These are phyloP conservation scores for Naganishia onofrii DNA, from an alignment of 768 basidiomycete genomes.

Conservation along the genomic window DNA sequence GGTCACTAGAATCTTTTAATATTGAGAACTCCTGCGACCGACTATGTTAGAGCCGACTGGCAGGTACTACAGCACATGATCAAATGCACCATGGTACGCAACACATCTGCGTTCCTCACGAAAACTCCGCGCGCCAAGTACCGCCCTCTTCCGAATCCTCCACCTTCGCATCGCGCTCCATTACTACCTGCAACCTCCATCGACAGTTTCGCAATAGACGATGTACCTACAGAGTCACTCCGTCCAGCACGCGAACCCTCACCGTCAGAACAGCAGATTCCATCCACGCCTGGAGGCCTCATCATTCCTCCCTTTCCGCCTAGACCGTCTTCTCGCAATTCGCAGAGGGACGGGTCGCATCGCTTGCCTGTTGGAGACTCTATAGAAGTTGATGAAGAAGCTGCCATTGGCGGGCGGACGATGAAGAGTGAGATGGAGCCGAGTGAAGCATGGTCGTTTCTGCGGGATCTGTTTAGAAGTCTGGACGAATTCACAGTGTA, in stretches of 20 bases:
- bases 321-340: constrained; percentile 17
- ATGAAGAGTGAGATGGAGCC: constrained; percentile 43
- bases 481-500: constrained; percentile 47
- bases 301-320: constrained; percentile 50
- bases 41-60: constrained; percentile 25
- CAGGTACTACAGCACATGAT: constrained; percentile 20
- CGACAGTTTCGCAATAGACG: constrained; percentile 22
- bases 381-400: constrained; percentile 41
- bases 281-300: constrained; percentile 47
- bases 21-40: background rate
- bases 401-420: constrained; percentile 50
- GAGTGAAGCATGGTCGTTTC: constrained; percentile 43
- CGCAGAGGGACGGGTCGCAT: background rate
- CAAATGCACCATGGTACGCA: constrained; percentile 21
- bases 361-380: constrained; percentile 12
- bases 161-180: background rate
- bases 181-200: constrained; percentile 16
- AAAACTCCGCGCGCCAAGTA: constrained; percentile 21
- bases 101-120: constrained; percentile 14
- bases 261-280: constrained; percentile 20
- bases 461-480: constrained; percentile 39
- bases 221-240: background rate
- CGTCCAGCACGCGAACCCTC: background rate
- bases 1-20: background rate
- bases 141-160: constrained; percentile 8